Evolutionary conservation across 164 flowering plant species (phyloP), one percentile per base, ranked within the genome.

Genomic region (Stephania yunnanensis): DNA sequence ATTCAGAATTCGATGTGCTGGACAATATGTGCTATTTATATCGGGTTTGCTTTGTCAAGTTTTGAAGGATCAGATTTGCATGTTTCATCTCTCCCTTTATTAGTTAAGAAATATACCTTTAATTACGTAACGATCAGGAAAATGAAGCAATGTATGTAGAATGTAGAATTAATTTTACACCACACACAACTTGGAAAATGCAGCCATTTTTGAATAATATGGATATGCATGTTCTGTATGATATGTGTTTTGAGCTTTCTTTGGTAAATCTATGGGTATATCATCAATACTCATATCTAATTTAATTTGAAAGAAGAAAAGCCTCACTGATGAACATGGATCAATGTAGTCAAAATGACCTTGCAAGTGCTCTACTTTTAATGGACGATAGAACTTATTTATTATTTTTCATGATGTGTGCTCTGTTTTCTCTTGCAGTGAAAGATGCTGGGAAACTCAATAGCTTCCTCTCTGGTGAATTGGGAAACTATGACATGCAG

Each of bases 361-460:
- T 11, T 55, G 4, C 63, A 10, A 12, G 13, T 55, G 63, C 63
- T 12, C 4, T 55, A 48, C 1, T 50, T 55, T 55, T 55, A 55
- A 13, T 55, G 17, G 13, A 12, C 6, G 17, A 7, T 55, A 19
- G 58, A 53, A 55, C 63, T 4, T 55, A 55, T 55, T 10, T 15
- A 55, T 15, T 11, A 0, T 13, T 13, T 25, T 7, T 13, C 10
- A 68, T 29, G 70, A 10, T 7, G 15, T 31, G 70, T 68, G 36
- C 44, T 30, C 45, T 29, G 12, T 68, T 20, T 76, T 30, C 10
- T 15, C 71, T 71, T 8, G 11, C 71, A 45, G 76, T 42, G 78
- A 10, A 81, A 73, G 77, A 79, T 81, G 79, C 71, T 76, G 63
- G 78, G 75, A 19, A 81, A 72, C 44, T 81, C 76, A 71, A 67